phyloP scores from a whole-genome alignment of 2,329 filamentous ascomycete genomes.

The Aquanectria penicillioides region DNA sequence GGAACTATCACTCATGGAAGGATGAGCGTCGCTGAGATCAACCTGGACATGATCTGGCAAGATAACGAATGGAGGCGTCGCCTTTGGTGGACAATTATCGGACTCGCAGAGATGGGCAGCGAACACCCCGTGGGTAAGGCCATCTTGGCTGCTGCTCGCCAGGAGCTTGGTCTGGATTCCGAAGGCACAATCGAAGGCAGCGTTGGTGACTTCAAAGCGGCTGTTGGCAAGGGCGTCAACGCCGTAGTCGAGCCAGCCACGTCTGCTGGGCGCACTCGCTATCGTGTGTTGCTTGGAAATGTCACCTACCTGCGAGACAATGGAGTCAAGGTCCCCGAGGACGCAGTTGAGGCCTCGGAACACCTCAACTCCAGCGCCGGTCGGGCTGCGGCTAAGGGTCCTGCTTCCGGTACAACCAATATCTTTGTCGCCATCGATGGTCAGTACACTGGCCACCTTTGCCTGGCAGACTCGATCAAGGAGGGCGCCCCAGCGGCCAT shows the following conservation, averaged over 20 bases:
- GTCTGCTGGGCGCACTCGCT: constrained; percentile 73
- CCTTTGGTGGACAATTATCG: constrained; percentile 96
- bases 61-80: constrained; percentile 73
- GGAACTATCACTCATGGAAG: constrained; percentile 94
- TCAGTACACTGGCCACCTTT: constrained; percentile 82
- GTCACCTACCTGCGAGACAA: constrained; percentile 78
- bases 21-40: constrained; percentile 86
- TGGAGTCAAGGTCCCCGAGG: constrained; percentile 71
- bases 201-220: constrained; percentile 84
- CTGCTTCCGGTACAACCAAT: constrained; percentile 79
- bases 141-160: constrained; percentile 79
- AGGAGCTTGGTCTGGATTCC: constrained; percentile 75
- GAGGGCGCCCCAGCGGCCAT: constrained; percentile 84
- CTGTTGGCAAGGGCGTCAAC: constrained; percentile 85
- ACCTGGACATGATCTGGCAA: constrained; percentile 75
- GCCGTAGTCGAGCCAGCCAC: constrained; percentile 82
- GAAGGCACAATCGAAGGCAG: constrained; percentile 84
- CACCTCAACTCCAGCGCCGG: constrained; percentile 61
- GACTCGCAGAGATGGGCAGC: constrained; percentile 93
- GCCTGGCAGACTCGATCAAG: constrained; percentile 91
- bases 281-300: constrained; percentile 87
- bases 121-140: constrained; percentile 97
- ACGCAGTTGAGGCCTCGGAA: constrained; percentile 72
- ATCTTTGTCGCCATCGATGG: constrained; percentile 92
- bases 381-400: constrained; percentile 45